A percentile compares a stretch with the other conserved stretches of the same genome.
These are phyloP conservation scores for Melampsora abietis-canadensis DNA, from an alignment of 1,284 basidiomycete species.

Conservation along the genomic window DNA sequence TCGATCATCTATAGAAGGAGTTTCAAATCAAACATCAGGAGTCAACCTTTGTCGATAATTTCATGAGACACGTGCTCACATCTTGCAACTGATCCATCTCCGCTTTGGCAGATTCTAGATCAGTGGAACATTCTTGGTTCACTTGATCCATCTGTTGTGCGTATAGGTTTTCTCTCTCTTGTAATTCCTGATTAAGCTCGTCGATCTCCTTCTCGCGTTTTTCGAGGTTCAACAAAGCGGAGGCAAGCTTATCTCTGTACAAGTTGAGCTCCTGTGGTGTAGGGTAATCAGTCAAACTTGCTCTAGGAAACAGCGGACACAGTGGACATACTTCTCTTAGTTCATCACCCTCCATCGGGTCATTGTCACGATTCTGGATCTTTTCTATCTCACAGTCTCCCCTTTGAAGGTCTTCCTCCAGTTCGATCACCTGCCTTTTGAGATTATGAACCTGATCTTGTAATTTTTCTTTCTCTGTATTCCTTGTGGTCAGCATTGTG, in stretches of 20 bases:
- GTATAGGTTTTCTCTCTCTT: constrained; percentile 47
- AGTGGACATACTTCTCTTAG: constrained; percentile 22
- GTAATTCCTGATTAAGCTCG: constrained; percentile 55
- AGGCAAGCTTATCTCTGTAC: constrained; percentile 54
- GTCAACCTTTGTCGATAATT: neutral
- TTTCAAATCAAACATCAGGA: neutral
- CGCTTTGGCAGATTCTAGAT: constrained; percentile 52
- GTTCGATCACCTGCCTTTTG: constrained; percentile 49
- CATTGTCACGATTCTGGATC: constrained; percentile 23
- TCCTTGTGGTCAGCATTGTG: constrained; percentile 49
- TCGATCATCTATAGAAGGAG: constrained; percentile 59
- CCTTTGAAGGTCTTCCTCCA: constrained; percentile 54
- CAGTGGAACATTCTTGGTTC: constrained; percentile 53
- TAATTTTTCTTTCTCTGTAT: constrained; percentile 52
- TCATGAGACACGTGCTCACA: constrained; percentile 46
- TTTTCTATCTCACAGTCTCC: constrained; percentile 33
- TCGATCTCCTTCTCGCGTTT: constrained; percentile 54
- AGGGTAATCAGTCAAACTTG: neutral
- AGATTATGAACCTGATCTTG: constrained; percentile 49
- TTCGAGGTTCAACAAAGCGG: constrained; percentile 54
- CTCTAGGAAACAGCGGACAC: neutral
- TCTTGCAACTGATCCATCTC: constrained; percentile 55
- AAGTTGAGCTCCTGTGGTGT: constrained; percentile 52
- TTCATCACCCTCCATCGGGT: constrained; percentile 15
- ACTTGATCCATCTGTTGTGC: constrained; percentile 53